These are phyloP conservation scores for Geranium rotundifolium DNA, from an alignment of 345 rosid genomes.

Conservation along the genomic window DNA sequence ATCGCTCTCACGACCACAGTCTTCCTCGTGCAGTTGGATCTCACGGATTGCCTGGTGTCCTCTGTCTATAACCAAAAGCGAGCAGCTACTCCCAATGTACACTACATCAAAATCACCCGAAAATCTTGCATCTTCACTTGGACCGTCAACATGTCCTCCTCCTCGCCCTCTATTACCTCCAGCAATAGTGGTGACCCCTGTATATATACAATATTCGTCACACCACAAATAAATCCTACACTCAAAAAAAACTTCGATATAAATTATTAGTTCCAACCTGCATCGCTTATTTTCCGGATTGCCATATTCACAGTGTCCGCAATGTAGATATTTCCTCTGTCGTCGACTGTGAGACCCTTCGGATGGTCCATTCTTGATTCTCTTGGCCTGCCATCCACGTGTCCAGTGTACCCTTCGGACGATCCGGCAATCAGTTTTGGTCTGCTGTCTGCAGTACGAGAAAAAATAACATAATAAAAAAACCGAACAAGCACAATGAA, in stretches of 20 bases:
- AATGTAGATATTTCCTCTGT: constrained; percentile 80
- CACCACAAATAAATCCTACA: too few species aligned
- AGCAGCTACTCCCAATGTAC: constrained; percentile 64
- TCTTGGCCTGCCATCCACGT: constrained; percentile 71
- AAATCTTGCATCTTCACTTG: constrained; percentile 72
- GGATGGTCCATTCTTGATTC: constrained; percentile 88
- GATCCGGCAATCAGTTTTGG: constrained; percentile 86
- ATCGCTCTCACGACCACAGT: constrained; percentile 54
- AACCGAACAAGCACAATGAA: not conserved
- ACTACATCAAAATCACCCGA: constrained; percentile 79
- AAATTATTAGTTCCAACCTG: constrained; percentile 31
- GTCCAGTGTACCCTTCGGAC: constrained; percentile 72
- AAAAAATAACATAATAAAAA: constrained; percentile 3
- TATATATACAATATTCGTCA: constrained; percentile 3
- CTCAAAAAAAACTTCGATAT: not conserved
- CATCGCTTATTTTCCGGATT: constrained; percentile 84
- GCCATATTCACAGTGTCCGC: constrained; percentile 92
- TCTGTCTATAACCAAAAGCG: constrained; percentile 75
- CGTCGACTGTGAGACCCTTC: constrained; percentile 70
- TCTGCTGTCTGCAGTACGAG: constrained; percentile 59
- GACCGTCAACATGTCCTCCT: constrained; percentile 66
- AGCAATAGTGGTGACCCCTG: constrained; percentile 88
- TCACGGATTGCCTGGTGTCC: constrained; percentile 83
- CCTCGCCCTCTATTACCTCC: constrained; percentile 67
- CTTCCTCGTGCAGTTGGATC: constrained; percentile 67